Percentiles rank a stretch among this genome's conserved stretches.
phyloP scores from a whole-genome alignment of 176 grass and related monocot genomes.

The Alloteropsis semialata region DNA sequence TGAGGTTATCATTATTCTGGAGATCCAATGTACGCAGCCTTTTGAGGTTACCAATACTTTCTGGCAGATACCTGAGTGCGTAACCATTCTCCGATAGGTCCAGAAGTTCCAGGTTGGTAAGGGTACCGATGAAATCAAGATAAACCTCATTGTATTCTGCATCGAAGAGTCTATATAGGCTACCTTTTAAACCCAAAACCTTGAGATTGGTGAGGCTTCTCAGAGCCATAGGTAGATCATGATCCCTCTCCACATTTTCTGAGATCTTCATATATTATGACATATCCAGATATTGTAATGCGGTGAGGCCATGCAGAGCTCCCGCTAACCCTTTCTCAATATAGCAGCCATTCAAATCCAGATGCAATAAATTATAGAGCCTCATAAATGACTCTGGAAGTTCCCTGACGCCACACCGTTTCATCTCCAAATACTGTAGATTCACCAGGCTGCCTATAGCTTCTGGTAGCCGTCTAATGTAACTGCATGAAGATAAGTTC shows the following conservation, averaged over 20 bases:
- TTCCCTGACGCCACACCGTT: not conserved
- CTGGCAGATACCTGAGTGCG: not conserved
- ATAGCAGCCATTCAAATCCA: accelerated
- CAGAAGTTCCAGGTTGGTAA: not conserved
- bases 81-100: not conserved
- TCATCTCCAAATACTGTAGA: not conserved
- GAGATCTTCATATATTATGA: accelerated
- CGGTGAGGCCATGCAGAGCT: not conserved
- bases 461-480: not conserved
- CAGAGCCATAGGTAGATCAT: not conserved
- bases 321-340: not conserved
- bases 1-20: accelerated
- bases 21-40: not conserved
- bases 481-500: accelerated
- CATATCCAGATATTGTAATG: not conserved
- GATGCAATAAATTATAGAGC: not conserved
- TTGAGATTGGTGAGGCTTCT: not conserved
- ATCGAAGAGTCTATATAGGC: not conserved
- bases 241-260: not conserved
- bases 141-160: not conserved
- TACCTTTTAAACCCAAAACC: not conserved
- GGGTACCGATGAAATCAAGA: not conserved
- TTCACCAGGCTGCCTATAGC: not conserved
- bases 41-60: not conserved
- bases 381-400: not conserved